A percentile compares a stretch with the other conserved stretches of the same genome.
Evolutionary conservation across 1,139 yeast genomes (phyloP).

Genomic region (Sugiyamaella grinbergsii): DNA sequence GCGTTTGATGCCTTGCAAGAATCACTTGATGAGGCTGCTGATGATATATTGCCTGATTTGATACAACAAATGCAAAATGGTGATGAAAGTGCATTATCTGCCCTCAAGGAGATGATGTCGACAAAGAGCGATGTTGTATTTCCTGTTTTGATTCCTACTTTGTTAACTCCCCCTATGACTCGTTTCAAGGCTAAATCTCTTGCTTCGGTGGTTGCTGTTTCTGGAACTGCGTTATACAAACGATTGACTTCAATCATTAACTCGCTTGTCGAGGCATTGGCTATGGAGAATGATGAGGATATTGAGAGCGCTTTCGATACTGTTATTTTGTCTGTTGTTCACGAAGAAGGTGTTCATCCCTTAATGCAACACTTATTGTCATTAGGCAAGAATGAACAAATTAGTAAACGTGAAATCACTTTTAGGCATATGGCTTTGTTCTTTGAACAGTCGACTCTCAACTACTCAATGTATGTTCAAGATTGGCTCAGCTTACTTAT

Average conservation of each 20-base stretch:
- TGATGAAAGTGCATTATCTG: slow-evolving; percentile 78
- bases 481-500: slow-evolving; percentile 78
- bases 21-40: slow-evolving; percentile 81
- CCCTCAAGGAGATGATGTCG: slow-evolving; percentile 90
- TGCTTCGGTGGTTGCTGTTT: slow-evolving; percentile 87
- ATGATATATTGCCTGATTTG: slow-evolving; percentile 83
- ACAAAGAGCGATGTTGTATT: slow-evolving; percentile 86
- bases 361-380: slow-evolving; percentile 78
- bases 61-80: slow-evolving; percentile 66
- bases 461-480: slow-evolving; percentile 69
- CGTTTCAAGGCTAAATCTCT: slow-evolving; percentile 82
- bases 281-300: slow-evolving; percentile 42
- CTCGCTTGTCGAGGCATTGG: slow-evolving; percentile 61
- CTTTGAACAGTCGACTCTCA: slow-evolving; percentile 65
- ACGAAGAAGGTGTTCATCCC: slow-evolving; percentile 82
- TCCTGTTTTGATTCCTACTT: slow-evolving; percentile 89
- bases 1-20: slow-evolving; percentile 88
- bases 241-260: slow-evolving; percentile 72
- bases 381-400: slow-evolving; percentile 75
- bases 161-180: slow-evolving; percentile 80
- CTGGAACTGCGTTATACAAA: slow-evolving; percentile 79
- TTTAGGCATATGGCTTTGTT: slow-evolving; percentile 71
- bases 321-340: slow-evolving; percentile 69
- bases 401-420: slow-evolving; percentile 64
- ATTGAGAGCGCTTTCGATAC: slow-evolving; percentile 63